Conservation (phyloP, 768 basidiomycete genomes). For the Nidula microcarpa region DNA sequence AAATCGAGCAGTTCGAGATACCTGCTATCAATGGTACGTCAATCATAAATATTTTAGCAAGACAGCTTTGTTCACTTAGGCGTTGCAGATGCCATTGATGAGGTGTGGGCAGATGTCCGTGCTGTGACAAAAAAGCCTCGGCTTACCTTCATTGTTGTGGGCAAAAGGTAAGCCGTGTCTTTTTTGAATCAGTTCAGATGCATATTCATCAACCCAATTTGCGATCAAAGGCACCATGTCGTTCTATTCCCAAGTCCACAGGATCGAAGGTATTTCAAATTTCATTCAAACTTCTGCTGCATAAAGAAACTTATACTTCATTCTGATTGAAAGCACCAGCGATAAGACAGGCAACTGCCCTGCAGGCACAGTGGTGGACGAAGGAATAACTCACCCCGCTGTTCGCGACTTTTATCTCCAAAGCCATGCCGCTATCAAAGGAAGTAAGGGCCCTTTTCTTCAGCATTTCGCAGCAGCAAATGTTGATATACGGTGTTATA, state of each 20-base stretch:
- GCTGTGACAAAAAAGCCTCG: too few relatives aligned
- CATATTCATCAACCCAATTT: background rate
- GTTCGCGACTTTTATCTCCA: background rate
- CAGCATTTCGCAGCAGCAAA: background rate
- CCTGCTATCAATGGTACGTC: too few relatives aligned
- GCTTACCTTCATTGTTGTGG: background rate
- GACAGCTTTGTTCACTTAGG: too few relatives aligned
- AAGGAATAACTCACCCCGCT: background rate
- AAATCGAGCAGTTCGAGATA: too few relatives aligned
- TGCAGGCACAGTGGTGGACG: background rate
- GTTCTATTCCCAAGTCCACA: background rate
- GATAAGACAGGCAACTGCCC: background rate
- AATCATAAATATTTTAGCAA: too few relatives aligned
- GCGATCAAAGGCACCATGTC: background rate
- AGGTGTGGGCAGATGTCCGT: too few relatives aligned
- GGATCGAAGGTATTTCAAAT: background rate
- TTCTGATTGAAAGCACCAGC: background rate
- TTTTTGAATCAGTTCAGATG: background rate
- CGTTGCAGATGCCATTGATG: too few relatives aligned
- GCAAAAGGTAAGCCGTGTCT: background rate
- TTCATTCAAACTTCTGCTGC: background rate
- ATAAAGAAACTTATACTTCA: background rate
- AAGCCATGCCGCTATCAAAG: background rate
- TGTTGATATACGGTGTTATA: background rate
- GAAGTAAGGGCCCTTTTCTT: background rate